These are phyloP conservation scores for Botryotinia calthae DNA, from an alignment of 2,329 filamentous ascomycete species.

Conservation along the genomic window DNA sequence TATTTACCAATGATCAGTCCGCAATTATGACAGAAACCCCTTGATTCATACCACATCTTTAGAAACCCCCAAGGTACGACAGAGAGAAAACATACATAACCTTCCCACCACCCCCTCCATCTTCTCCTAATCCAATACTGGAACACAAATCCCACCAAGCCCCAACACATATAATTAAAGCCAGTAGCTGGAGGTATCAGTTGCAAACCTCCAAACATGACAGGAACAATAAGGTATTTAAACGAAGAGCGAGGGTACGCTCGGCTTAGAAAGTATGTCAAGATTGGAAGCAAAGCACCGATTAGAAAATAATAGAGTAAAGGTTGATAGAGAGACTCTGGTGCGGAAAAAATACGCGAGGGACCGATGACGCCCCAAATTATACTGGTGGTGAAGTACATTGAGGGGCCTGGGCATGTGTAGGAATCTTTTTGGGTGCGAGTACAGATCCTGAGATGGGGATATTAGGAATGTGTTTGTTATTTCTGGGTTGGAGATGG, in stretches of 20 bases:
- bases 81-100: slow-evolving; percentile 46
- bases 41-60: fast-evolving
- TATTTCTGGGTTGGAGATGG: slow-evolving; percentile 48
- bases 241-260: slow-evolving; percentile 59
- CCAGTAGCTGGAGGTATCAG: slow-evolving; percentile 69
- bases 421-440: slow-evolving; percentile 53
- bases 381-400: slow-evolving; percentile 55
- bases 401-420: slow-evolving; percentile 46
- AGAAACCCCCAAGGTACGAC: not conserved
- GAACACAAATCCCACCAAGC: slow-evolving; percentile 61
- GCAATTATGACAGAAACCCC: not conserved
- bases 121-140: slow-evolving; percentile 46
- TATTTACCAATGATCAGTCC: too few species aligned
- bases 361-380: slow-evolving; percentile 51
- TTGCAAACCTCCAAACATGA: slow-evolving; percentile 64
- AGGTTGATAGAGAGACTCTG: slow-evolving; percentile 48
- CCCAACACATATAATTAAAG: slow-evolving; percentile 39
- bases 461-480: slow-evolving; percentile 60
- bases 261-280: slow-evolving; percentile 55
- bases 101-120: slow-evolving; percentile 65
- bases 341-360: slow-evolving; percentile 47
- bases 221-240: slow-evolving; percentile 65
- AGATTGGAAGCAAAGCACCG: slow-evolving; percentile 54
- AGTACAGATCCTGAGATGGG: slow-evolving; percentile 61
- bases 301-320: slow-evolving; percentile 51